phyloP scores from a whole-genome alignment of 2,329 filamentous ascomycete species.

The Aphanocladium album region DNA sequence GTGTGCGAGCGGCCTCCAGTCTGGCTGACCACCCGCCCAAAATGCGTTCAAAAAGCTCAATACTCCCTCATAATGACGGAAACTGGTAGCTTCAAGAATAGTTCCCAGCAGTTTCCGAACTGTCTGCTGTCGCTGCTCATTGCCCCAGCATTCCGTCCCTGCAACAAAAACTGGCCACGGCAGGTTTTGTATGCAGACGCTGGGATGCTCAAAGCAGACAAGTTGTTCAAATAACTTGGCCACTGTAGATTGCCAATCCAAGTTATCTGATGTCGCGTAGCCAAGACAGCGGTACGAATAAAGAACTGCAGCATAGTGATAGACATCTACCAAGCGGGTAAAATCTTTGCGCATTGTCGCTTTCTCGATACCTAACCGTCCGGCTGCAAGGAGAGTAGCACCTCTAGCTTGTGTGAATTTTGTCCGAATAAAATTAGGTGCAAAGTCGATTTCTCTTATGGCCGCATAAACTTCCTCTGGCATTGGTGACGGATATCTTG shows the following conservation, averaged over 20 bases:
- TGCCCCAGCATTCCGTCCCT: conserved; percentile 22
- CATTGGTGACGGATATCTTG: conserved; percentile 7
- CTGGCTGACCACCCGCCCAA: conserved; percentile 20
- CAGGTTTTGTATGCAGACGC: conserved; percentile 24
- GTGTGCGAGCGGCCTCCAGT: conserved; percentile 24
- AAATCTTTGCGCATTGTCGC: conserved; percentile 21
- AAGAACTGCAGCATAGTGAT: conserved; percentile 24
- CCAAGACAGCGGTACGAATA: conserved; percentile 25
- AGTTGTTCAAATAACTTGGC: conserved; percentile 21
- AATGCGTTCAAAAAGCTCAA: conserved; percentile 21
- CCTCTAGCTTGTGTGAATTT: conserved; percentile 25
- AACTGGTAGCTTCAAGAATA: conserved; percentile 20
- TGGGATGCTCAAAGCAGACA: conserved; percentile 19
- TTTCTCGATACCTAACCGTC: conserved; percentile 18
- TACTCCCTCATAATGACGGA: conserved; percentile 21
- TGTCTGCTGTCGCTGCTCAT: conserved; percentile 17
- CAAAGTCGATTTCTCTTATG: conserved; percentile 4
- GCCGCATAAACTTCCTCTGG: conserved; percentile 1
- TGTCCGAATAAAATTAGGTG: not conserved
- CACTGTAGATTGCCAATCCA: conserved; percentile 16
- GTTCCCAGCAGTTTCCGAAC: conserved; percentile 16
- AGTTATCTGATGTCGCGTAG: conserved; percentile 11
- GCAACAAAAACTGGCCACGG: conserved; percentile 27
- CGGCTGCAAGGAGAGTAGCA: conserved; percentile 23
- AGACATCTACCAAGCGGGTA: conserved; percentile 24